Conservation (phyloP, 2,329 filamentous ascomycete genomes). For the Beauveria pseudobassiana region DNA sequence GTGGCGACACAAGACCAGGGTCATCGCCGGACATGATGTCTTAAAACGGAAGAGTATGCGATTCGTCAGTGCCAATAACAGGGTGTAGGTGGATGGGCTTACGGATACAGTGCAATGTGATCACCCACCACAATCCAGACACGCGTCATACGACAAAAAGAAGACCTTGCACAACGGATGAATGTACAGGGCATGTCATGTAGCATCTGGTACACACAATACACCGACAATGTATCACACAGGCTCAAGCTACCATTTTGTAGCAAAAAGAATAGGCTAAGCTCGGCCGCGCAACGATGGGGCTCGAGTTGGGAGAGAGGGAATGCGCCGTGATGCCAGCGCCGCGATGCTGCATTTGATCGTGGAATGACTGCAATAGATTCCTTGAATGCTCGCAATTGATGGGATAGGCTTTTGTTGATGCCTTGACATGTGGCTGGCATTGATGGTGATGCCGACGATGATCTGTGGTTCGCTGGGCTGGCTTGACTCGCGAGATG, state of each 20-base stretch:
- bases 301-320: background rate
- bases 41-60: slow-evolving; percentile 11
- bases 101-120: background rate
- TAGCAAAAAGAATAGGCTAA: background rate
- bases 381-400: too few relatives aligned
- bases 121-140: background rate
- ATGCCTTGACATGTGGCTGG: background rate
- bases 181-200: background rate
- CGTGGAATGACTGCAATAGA: background rate
- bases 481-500: background rate
- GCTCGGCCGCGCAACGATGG: background rate
- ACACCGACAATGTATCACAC: background rate
- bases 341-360: background rate
- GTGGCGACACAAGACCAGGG: background rate
- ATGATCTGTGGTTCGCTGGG: background rate
- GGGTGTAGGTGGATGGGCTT: background rate
- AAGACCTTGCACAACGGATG: background rate
- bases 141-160: background rate
- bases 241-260: background rate
- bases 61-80: background rate
- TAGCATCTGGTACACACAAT: background rate
- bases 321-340: background rate
- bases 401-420: background rate
- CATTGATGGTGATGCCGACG: background rate
- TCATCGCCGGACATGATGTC: background rate